Percentiles rank a stretch among this genome's conserved stretches.
phyloP scores from a whole-genome alignment of 176 grass and related monocot genomes.

The Ensete ventricosum region DNA sequence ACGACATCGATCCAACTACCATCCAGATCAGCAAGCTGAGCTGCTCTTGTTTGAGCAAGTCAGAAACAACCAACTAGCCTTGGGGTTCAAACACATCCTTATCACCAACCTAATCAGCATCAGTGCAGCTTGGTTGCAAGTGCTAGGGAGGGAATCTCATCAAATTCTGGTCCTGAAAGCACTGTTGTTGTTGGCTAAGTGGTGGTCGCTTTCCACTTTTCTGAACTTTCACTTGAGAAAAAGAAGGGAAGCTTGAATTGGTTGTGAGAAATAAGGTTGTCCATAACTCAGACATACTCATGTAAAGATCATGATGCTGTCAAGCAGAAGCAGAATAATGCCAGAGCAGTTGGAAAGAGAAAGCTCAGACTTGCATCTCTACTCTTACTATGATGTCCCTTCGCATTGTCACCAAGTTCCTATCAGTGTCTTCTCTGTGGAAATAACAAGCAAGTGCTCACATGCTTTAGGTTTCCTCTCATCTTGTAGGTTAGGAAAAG shows the following conservation, averaged over 20 bases:
- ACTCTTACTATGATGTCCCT: not conserved
- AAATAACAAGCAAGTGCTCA: not conserved
- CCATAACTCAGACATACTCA: not conserved
- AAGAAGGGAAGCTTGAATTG: not conserved
- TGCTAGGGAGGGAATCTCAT: too few relatives aligned
- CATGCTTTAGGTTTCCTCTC: not conserved
- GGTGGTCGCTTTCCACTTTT: not conserved
- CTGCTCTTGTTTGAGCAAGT: too few relatives aligned
- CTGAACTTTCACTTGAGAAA: not conserved
- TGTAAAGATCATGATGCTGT: not conserved
- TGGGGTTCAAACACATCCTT: too few relatives aligned
- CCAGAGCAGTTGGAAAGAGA: not conserved
- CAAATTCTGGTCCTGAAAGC: not conserved
- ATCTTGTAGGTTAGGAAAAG: not conserved
- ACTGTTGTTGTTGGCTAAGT: not conserved
- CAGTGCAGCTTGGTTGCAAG: too few relatives aligned
- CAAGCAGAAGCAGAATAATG: not conserved
- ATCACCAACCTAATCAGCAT: too few relatives aligned
- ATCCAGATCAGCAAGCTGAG: too few relatives aligned
- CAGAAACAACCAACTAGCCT: too few relatives aligned
- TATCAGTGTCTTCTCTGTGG: not conserved
- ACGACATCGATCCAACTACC: not conserved
- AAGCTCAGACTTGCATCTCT: not conserved
- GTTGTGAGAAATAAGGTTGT: not conserved
- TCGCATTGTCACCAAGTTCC: not conserved